Base-by-base conservation (phyloP, 768 basidiomycete species). In the Cystobasidium tubakii region DNA sequence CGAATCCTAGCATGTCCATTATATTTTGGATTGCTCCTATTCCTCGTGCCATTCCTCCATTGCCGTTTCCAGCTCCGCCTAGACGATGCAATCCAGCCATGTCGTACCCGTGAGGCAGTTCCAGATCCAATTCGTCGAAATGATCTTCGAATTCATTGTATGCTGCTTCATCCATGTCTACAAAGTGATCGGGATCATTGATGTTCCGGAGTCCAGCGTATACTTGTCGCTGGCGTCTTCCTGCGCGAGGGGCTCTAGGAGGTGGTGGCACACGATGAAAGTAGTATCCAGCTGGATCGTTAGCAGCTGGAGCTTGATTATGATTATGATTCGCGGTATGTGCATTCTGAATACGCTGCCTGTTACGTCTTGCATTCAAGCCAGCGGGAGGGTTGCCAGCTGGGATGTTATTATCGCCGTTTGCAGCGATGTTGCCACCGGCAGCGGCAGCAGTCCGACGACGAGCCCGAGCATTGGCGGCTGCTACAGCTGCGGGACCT, bases 1-100 rank as follows among this genome's bases (percentile, higher is more conserved):
- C 62, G 62, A 65, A 65, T 15, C 39, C 63, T 36, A 46, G 34
- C 63, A 65, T 65, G 9, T 46, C 63, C 36, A 46, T 27, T 31
- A 42, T 42, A 23, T 29, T 36, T 34, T n/a, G 25, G 39, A 25
- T 10, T 39, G 27, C 39, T 36, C 63, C 63, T 42, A 25, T 15
- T 65, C 23, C 60, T 62, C 57, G 7, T 15, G 13, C 57, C 23
- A 15, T 29, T 34, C 27, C 57, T 60, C 57, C 29, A 60, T 60
- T 54, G 21, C 6, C 53, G 6, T 54, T 21, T 27, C 46, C 46
- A 50, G 10, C 46, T 19, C 10, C 46, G 3, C 46, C n/a, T n/a
- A 50, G 21, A n/a, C 46, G 10, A 21, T n/a, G 46, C 21, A 50
- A 9, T 15, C 15, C 46, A 4, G 9, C 46, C 15, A 50, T 17